Evolutionary conservation across 768 basidiomycete genomes (phyloP).

Genomic region (Mycena metata): DNA sequence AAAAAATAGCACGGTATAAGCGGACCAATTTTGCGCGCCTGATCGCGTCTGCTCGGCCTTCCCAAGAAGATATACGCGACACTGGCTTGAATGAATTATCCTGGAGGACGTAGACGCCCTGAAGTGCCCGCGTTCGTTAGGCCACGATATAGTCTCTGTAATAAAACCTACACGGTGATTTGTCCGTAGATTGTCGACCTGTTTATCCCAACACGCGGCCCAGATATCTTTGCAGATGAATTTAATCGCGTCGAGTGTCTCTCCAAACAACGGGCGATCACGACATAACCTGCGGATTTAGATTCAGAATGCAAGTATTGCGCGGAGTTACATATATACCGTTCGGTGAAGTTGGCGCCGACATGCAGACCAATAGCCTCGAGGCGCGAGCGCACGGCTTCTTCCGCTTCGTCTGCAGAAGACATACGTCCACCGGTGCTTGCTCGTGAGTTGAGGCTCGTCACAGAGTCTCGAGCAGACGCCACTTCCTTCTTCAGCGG

Average conservation of each 20-base stretch:
- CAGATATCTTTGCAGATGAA: conserved; percentile 98
- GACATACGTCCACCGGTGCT: conserved; percentile 52
- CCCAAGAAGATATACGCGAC: conserved; percentile 82
- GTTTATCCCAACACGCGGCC: conserved; percentile 92
- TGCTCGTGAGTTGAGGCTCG: conserved; percentile 55
- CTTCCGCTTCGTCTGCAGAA: conserved; percentile 77
- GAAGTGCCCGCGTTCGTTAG: not conserved
- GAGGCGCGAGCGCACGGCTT: conserved; percentile 74
- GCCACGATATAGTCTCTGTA: conserved; percentile 4
- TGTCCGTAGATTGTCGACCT: conserved; percentile 94
- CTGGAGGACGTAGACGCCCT: conserved; percentile 96
- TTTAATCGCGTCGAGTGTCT: conserved; percentile 92
- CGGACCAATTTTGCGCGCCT: conserved; percentile 79
- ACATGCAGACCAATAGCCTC: conserved; percentile 91
- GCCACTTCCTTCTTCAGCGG: conserved; percentile 56
- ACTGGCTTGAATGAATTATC: conserved; percentile 93
- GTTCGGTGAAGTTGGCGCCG: conserved; percentile 87
- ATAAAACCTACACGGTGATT: conserved; percentile 83
- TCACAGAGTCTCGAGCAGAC: conserved; percentile 58
- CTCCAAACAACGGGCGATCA: conserved; percentile 79
- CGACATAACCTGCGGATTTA: conserved; percentile 72
- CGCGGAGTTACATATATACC: conserved; percentile 60
- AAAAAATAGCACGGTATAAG: conserved; percentile 1
- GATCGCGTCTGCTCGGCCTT: conserved; percentile 80
- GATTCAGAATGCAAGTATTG: conserved; percentile 3